Percentiles rank a stretch among this genome's conserved stretches.
Evolutionary conservation across 176 grass and related monocot species (phyloP).

Genomic region (Zea mays): Zm-B73-REFERENCE-NAM-5.0 NC_050099.1:170747501-170748000

Average conservation of each 20-base stretch:
- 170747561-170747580: conserved; percentile 71
- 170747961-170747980: background rate
- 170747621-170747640: conserved; percentile 86
- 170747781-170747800: conserved; percentile 77
- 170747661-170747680: background rate
- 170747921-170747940: conserved; percentile 11
- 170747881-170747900: conserved; percentile 35
- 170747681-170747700: background rate
- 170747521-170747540: too few species aligned
- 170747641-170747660: background rate
- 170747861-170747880: background rate
- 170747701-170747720: background rate
- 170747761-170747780: conserved; percentile 77
- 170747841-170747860: conserved; percentile 15
- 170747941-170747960: background rate
- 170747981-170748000: too few species aligned
- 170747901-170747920: conserved; percentile 23
- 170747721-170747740: conserved; percentile 71
- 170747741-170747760: conserved; percentile 84
- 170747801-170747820: conserved; percentile 41
- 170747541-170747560: background rate
- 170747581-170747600: conserved; percentile 93
- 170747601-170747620: conserved; percentile 95
- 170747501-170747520: too few species aligned
- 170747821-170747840: conserved; percentile 52